Evolutionary conservation across 495 filamentous ascomycete species (phyloP).

Genomic region (Symbiotaphrina buchneri): DNA sequence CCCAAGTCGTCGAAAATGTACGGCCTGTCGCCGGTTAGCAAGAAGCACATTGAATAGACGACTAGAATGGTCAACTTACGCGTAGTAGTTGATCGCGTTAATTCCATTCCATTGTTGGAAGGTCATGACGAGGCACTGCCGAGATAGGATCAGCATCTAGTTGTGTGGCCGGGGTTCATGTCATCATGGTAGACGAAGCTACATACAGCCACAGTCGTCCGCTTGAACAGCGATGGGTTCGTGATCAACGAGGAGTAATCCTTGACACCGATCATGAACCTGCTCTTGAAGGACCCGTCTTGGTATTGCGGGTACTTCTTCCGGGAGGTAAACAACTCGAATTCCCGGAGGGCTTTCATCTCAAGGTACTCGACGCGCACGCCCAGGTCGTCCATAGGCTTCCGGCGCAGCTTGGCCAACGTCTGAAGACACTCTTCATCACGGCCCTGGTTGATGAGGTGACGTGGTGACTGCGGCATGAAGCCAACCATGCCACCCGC

Average conservation of each 20-base stretch:
- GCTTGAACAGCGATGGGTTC: constrained; percentile 56
- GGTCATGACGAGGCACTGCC: constrained; percentile 34
- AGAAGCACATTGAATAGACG: too few relatives aligned
- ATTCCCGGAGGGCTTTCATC: constrained; percentile 41
- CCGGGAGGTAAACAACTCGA: constrained; percentile 43
- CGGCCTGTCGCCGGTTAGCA: too few relatives aligned
- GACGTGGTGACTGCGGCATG: constrained; percentile 50
- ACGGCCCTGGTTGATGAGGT: constrained; percentile 51
- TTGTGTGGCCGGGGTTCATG: too few relatives aligned
- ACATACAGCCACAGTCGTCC: constrained; percentile 44
- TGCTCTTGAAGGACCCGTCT: constrained; percentile 34
- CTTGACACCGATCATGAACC: constrained; percentile 52
- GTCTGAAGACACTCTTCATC: constrained; percentile 47
- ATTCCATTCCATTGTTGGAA: too few relatives aligned
- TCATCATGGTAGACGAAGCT: too few relatives aligned
- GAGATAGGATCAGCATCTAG: too few relatives aligned
- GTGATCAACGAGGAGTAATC: too few relatives aligned
- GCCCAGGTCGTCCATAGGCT: constrained; percentile 31
- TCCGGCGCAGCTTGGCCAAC: constrained; percentile 42
- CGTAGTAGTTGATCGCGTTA: constrained; percentile 41
- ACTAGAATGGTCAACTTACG: too few relatives aligned
- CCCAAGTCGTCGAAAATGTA: neutral
- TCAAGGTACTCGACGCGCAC: constrained; percentile 43
- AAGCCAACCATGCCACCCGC: constrained; percentile 44
- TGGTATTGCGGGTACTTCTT: too few relatives aligned